These are phyloP conservation scores for Saussurea involucrata DNA, from an alignment of 129 eudicot genomes.

Conservation along the genomic window DNA sequence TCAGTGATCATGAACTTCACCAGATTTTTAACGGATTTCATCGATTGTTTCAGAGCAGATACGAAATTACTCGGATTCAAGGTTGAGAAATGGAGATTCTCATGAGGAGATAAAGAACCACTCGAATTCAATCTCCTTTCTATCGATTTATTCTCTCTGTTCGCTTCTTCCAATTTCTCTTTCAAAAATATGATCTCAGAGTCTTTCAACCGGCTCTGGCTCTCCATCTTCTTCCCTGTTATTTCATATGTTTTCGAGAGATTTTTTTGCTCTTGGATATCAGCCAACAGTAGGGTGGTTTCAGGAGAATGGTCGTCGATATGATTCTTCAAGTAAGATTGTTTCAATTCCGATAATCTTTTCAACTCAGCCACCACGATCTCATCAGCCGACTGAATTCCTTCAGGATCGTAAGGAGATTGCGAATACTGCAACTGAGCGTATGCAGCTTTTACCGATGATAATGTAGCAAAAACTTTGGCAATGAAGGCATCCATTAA, in stretches of 20 bases:
- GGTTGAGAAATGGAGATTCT: slow-evolving; percentile 48
- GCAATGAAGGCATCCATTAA: slow-evolving; percentile 64
- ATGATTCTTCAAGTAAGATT: slow-evolving; percentile 57
- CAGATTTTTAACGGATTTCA: slow-evolving; percentile 55
- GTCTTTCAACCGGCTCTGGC: slow-evolving; percentile 47
- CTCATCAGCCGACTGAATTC: slow-evolving; percentile 77
- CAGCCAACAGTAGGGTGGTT: slow-evolving; percentile 39
- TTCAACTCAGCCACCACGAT: slow-evolving; percentile 61
- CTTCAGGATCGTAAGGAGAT: slow-evolving; percentile 71
- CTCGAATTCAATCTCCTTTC: slow-evolving; percentile 74
- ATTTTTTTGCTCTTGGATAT: slow-evolving; percentile 73
- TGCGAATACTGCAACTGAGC: slow-evolving; percentile 71
- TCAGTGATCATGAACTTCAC: slow-evolving; percentile 54
- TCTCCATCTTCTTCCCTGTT: slow-evolving; percentile 51
- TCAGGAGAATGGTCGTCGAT: slow-evolving; percentile 53
- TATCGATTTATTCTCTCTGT: slow-evolving; percentile 51
- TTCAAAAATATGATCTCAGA: slow-evolving; percentile 57
- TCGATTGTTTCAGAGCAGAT: slow-evolving; percentile 39
- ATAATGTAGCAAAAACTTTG: slow-evolving; percentile 60
- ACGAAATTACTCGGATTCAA: slow-evolving; percentile 57
- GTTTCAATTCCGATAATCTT: slow-evolving; percentile 65
- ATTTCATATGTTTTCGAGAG: slow-evolving; percentile 51
- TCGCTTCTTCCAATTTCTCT: slow-evolving; percentile 59
- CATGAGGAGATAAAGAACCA: slow-evolving; percentile 44
- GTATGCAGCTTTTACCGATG: slow-evolving; percentile 77